phyloP scores from a whole-genome alignment of 805 yeast species.

The Kodamaea fukazawae region DNA sequence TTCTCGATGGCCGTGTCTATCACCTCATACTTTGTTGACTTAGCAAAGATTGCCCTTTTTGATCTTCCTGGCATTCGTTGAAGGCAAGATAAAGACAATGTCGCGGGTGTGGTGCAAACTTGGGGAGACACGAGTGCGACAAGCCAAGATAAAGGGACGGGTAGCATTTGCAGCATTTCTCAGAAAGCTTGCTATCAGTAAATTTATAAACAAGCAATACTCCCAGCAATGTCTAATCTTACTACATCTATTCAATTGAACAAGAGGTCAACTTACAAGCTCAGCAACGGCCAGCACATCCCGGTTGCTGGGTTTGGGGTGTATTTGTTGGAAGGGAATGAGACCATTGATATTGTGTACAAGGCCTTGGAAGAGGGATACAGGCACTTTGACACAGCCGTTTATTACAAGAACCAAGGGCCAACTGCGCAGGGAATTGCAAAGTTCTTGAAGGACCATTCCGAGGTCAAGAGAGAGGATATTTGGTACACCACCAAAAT shows the following conservation, averaged over 20 bases:
- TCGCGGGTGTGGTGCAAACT: not conserved
- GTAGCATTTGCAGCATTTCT: too few relatives aligned
- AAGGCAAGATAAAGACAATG: not conserved
- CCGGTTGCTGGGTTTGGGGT: constrained; percentile 61
- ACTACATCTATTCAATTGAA: constrained; percentile 36
- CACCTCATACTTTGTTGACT: constrained; percentile 13
- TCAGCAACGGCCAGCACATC: constrained; percentile 54
- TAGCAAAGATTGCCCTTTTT: not conserved
- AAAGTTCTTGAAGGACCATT: constrained; percentile 48
- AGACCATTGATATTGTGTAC: constrained; percentile 45
- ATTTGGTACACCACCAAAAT: constrained; percentile 41
- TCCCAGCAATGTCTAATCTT: constrained; percentile 35
- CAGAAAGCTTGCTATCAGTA: too few relatives aligned
- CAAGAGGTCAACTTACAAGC: constrained; percentile 33
- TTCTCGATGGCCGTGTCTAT: constrained; percentile 26
- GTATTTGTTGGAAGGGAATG: constrained; percentile 39
- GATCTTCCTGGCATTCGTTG: constrained; percentile 4
- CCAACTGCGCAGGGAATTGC: constrained; percentile 61
- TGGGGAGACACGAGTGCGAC: not conserved
- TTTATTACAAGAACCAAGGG: constrained; percentile 59
- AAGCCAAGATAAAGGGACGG: not conserved
- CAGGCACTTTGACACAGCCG: constrained; percentile 75
- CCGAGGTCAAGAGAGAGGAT: constrained; percentile 29
- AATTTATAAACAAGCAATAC: not conserved
- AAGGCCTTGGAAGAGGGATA: constrained; percentile 64